phyloP scores from a whole-genome alignment of 768 basidiomycete species.

The Peribolospora baueri region DNA sequence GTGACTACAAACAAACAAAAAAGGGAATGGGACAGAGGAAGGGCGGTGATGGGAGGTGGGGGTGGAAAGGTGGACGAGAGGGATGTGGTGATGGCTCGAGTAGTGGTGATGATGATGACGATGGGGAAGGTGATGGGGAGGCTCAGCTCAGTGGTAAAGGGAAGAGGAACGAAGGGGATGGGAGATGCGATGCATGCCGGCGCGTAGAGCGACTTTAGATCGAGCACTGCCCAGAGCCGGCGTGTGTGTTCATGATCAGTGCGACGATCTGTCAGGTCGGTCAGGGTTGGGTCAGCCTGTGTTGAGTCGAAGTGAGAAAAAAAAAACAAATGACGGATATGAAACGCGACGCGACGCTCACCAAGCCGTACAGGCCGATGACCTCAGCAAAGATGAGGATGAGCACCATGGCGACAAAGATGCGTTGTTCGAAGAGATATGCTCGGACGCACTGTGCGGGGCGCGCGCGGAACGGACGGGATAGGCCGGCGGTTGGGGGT shows the following conservation, averaged over 20 bases:
- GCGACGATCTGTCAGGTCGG: conserved; percentile 38
- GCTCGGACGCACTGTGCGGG: conserved; percentile 53
- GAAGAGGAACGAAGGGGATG: neutral
- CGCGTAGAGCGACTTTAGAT: neutral
- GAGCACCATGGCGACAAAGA: conserved; percentile 89
- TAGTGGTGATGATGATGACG: conserved; percentile 6
- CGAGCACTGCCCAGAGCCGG: conserved; percentile 24
- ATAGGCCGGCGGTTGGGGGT: neutral
- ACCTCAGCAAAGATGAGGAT: conserved; percentile 86
- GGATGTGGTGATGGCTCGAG: conserved; percentile 1
- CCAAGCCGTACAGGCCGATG: conserved; percentile 62
- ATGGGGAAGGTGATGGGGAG: neutral
- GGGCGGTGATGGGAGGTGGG: neutral
- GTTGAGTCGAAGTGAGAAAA: conserved; percentile 1
- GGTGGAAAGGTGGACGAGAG: neutral
- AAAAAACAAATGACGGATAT: conserved; percentile 3
- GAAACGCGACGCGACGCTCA: neutral
- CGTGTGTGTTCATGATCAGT: conserved; percentile 68
- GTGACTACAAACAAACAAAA: too few species aligned
- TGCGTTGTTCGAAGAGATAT: conserved; percentile 66
- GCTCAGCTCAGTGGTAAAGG: neutral
- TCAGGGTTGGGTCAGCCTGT: conserved; percentile 7
- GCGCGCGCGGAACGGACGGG: neutral
- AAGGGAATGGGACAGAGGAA: too few species aligned
- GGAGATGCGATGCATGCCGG: neutral